Percentiles rank a stretch among this genome's conserved stretches.
Evolutionary conservation across 2,329 filamentous ascomycete genomes (phyloP).

Genomic region (Xylariaceae sp.): DNA sequence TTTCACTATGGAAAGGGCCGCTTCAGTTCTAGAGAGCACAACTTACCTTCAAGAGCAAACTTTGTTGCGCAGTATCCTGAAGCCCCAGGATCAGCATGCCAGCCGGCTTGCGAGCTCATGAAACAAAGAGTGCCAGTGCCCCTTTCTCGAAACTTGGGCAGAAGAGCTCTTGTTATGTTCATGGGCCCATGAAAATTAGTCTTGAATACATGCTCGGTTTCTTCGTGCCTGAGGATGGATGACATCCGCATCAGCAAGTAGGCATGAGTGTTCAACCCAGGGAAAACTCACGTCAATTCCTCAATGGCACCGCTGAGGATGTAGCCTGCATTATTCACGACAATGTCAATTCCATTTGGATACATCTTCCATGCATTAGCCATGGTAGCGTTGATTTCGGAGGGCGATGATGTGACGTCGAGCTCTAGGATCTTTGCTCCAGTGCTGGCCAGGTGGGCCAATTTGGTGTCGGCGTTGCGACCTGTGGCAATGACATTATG

Average conservation of each 20-base stretch:
- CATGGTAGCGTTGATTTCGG: slow-evolving; percentile 22
- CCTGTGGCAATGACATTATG: slow-evolving; percentile 41
- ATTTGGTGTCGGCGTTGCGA: slow-evolving; percentile 31
- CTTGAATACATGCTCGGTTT: slow-evolving; percentile 25
- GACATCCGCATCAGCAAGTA: not conserved
- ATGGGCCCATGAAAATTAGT: slow-evolving; percentile 39
- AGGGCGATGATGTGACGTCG: slow-evolving; percentile 22
- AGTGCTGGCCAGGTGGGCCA: slow-evolving; percentile 34
- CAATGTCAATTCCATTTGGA: slow-evolving; percentile 32
- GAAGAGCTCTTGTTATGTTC: slow-evolving; percentile 33
- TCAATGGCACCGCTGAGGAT: slow-evolving; percentile 29
- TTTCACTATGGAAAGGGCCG: no score
- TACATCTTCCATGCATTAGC: slow-evolving; percentile 18
- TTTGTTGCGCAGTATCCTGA: slow-evolving; percentile 23
- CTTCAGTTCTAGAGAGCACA: no score
- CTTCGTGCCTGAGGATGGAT: slow-evolving; percentile 18
- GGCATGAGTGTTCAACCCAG: not conserved
- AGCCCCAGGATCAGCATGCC: slow-evolving; percentile 31
- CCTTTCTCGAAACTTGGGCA: slow-evolving; percentile 31
- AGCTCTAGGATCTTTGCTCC: slow-evolving; percentile 30
- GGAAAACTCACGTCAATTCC: slow-evolving; percentile 21
- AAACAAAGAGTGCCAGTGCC: slow-evolving; percentile 32
- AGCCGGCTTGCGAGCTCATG: slow-evolving; percentile 35
- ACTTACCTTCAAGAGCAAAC: slow-evolving; percentile 22
- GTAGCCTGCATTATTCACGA: slow-evolving; percentile 39